Base-by-base conservation (phyloP, 345 rosid species). In the Angophora floribunda region DNA sequence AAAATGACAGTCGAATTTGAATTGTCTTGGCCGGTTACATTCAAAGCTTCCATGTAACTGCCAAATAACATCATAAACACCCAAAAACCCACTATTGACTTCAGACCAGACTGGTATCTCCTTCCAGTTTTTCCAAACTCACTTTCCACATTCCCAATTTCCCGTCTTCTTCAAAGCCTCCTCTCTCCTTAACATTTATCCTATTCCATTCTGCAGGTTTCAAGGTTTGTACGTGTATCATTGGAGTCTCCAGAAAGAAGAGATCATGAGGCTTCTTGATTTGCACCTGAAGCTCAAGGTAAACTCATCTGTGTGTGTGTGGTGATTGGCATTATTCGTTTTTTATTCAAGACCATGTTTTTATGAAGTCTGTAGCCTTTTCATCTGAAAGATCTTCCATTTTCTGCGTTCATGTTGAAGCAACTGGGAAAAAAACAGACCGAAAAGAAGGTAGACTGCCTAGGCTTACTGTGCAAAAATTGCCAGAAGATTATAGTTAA, bases 261-360 rank as follows among this genome's bases (percentile, higher is more conserved):
- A 49, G 84, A 41, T 75, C 49, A 75, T 75, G 97, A 93, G 93
- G 22, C 88, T 95, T 26, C 92, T 88, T 80, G 92, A 93, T 90
- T 88, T 95, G 52, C 92, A 89, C 88, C 92, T 93, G 90, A 94
- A 92, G 91, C 87, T 91, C 87, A 95, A 95, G 97, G 98, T 95
- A 89, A 87, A 30, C 24, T 28, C 57, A 61, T 88, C 21, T 61
- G 51, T 57, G 10, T 47, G 63, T 41, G 51, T 53, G 50, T 85
- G 51, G 85, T 47, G 28, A 44, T 85, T 75, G 49, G 49, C 4
- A 5, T 75, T 5, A 41, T 75, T 41, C 26, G 6, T 75, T 75
- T 41, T 75, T 41, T 2, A 44, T 75, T 9, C 24, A 19, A 75
- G 47, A 75, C 11, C 24, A 57, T 41, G 47, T 75, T 36, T 75